These are phyloP conservation scores for Xylaria sp. DNA, from an alignment of 2,329 filamentous ascomycete species.

Conservation along the genomic window DNA sequence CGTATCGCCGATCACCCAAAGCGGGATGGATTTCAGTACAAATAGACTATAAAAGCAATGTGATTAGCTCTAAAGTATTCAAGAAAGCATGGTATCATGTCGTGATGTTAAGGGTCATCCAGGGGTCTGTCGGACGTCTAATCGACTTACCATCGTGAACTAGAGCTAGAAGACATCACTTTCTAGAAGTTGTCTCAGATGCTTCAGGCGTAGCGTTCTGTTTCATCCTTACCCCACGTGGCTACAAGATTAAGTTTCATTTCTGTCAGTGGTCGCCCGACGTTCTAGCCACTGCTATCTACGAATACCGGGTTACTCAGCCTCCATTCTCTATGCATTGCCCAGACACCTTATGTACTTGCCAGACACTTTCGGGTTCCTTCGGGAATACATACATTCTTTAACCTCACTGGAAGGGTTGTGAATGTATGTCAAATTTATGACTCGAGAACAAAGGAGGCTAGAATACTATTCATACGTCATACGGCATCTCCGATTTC, in stretches of 20 bases:
- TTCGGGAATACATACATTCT: background rate
- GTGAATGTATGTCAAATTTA: too few species aligned
- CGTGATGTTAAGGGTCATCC: background rate
- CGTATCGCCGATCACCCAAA: slow-evolving; percentile 23
- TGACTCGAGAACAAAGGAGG: background rate
- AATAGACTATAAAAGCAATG: background rate
- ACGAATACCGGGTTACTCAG: background rate
- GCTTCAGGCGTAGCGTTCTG: background rate
- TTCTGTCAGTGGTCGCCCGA: background rate
- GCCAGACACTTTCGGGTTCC: background rate
- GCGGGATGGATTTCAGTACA: slow-evolving; percentile 27
- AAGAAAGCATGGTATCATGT: background rate
- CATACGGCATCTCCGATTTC: background rate
- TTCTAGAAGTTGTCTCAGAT: background rate
- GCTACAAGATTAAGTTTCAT: background rate
- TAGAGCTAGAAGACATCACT: too few species aligned
- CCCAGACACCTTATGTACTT: background rate
- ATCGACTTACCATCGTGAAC: too few species aligned
- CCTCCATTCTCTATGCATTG: background rate
- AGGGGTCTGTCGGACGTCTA: background rate
- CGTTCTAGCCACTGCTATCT: background rate
- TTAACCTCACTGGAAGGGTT: background rate
- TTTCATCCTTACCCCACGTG: background rate
- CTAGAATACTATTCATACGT: background rate
- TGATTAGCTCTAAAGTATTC: background rate